A percentile compares a stretch with the other conserved stretches of the same genome.
Conservation (phyloP, 768 basidiomycete genomes). For the Boletus rubroflammeus region DNA sequence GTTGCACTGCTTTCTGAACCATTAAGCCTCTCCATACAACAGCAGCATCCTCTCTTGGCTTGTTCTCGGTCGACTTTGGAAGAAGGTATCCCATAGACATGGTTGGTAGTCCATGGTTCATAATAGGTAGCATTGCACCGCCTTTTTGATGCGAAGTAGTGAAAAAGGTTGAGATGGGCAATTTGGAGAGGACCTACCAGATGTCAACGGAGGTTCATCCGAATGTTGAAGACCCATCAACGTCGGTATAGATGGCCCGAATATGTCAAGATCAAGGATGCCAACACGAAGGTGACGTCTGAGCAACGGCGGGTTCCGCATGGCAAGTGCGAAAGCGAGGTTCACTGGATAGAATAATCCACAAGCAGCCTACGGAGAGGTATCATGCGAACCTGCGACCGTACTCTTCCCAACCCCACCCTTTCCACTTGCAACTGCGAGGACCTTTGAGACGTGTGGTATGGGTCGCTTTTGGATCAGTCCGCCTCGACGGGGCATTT, state of each 20-base stretch:
- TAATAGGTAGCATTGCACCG: constrained; percentile 76
- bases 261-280: constrained; percentile 91
- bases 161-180: neutral
- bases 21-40: constrained; percentile 96
- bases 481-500: constrained; percentile 57
- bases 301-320: constrained; percentile 33
- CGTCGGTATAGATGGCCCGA: constrained; percentile 91
- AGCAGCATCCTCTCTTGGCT: constrained; percentile 63
- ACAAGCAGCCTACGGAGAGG: constrained; percentile 1
- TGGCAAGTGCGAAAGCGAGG: constrained; percentile 70
- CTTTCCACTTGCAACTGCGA: constrained; percentile 89
- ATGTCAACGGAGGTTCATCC: constrained; percentile 75
- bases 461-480: constrained; percentile 54
- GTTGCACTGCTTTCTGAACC: constrained; percentile 98
- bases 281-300: constrained; percentile 63
- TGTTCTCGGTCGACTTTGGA: constrained; percentile 46
- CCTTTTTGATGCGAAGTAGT: constrained; percentile 35
- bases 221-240: constrained; percentile 82
- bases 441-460: constrained; percentile 72
- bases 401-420: constrained; percentile 97
- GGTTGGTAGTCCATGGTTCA: constrained; percentile 84
- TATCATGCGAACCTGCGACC: constrained; percentile 61
- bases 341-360: constrained; percentile 51
- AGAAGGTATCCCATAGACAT: constrained; percentile 99
- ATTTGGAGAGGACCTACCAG: constrained; percentile 42